A percentile compares a stretch with the other conserved stretches of the same genome.
These are phyloP conservation scores for Magnusiomyces tetraspermus DNA, from an alignment of 1,139 yeast genomes.

Conservation along the genomic window DNA sequence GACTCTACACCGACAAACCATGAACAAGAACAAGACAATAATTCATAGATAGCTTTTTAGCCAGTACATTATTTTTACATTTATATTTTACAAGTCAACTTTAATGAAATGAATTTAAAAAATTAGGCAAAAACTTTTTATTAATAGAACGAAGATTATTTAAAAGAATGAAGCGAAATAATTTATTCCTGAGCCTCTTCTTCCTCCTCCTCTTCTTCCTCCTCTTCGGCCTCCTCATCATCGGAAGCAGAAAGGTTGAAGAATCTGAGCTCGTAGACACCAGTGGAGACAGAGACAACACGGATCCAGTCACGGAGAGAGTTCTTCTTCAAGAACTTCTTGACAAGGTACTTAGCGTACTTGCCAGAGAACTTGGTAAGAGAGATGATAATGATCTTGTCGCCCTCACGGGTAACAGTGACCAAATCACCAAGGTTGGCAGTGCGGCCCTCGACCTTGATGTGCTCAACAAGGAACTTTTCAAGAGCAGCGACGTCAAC, in stretches of 20 bases:
- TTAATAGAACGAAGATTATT: neutral
- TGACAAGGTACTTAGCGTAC: constrained; percentile 98
- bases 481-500: constrained; percentile 97
- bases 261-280: constrained; percentile 97
- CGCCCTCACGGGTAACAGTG: constrained; percentile 77
- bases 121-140: neutral
- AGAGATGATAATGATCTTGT: constrained; percentile 76
- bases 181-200: constrained; percentile 1
- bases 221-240: constrained; percentile 66
- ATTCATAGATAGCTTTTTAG: no score
- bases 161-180: neutral
- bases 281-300: constrained; percentile 92
- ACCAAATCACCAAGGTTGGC: constrained; percentile 97
- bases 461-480: constrained; percentile 97
- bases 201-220: constrained; percentile 9
- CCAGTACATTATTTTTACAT: neutral
- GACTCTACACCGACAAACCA: constrained; percentile 36
- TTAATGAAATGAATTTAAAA: neutral
- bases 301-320: constrained; percentile 98
- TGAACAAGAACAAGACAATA: constrained; percentile 2
- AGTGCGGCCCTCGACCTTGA: constrained; percentile 93
- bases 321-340: constrained; percentile 99
- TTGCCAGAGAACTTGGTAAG: constrained; percentile 98
- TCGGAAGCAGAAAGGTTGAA: constrained; percentile 98
- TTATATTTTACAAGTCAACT: neutral